A percentile compares a stretch with the other conserved stretches of the same genome.
Evolutionary conservation across 805 yeast species (phyloP).

Genomic region (Starmerella scarabaei): DNA sequence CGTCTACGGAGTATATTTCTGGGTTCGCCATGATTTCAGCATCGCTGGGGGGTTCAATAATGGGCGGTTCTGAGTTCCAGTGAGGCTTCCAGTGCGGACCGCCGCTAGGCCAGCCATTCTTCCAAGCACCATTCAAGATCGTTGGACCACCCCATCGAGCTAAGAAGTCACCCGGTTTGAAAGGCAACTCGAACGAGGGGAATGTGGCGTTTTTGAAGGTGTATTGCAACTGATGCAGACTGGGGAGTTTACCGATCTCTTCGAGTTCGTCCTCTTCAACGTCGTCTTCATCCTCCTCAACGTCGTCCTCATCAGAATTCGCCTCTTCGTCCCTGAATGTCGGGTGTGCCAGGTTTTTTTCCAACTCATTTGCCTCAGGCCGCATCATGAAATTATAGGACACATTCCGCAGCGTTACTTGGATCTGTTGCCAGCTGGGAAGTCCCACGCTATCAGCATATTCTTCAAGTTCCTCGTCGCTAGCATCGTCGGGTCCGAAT

Average conservation of each 20-base stretch:
- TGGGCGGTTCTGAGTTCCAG: constrained; percentile 6
- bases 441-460: constrained; percentile 2
- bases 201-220: constrained; percentile 9
- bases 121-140: not conserved
- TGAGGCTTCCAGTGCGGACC: constrained; percentile 11
- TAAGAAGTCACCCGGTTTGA: constrained; percentile 12
- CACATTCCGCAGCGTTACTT: constrained; percentile 13
- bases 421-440: constrained; percentile 17
- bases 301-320: not conserved
- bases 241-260: constrained; percentile 17
- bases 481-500: constrained; percentile 3
- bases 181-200: not conserved
- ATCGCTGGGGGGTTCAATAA: constrained; percentile 3
- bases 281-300: constrained; percentile 3
- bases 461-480: constrained; percentile 4
- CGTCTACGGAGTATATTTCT: constrained; percentile 27
- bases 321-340: not conserved
- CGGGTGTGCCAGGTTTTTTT: not conserved
- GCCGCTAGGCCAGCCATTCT: constrained; percentile 10
- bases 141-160: constrained; percentile 14
- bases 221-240: constrained; percentile 15
- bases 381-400: constrained; percentile 16
- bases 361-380: not conserved
- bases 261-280: constrained; percentile 7
- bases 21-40: constrained; percentile 4